Conservation (phyloP, 345 rosid genomes). For the Melaleuca quinquenervia region DNA sequence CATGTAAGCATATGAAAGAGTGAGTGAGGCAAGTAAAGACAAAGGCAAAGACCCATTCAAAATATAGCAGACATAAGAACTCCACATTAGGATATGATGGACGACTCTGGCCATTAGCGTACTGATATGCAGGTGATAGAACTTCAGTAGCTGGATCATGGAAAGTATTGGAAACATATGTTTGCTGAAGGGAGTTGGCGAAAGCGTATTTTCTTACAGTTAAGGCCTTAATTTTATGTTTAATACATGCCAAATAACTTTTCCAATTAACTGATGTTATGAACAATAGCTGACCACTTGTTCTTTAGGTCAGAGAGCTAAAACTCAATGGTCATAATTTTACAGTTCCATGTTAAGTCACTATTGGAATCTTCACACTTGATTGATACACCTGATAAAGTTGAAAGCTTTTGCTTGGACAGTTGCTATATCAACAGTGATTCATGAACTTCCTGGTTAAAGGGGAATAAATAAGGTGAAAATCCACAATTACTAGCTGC, state of each 20-base stretch:
- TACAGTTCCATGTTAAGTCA: background rate
- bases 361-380: background rate
- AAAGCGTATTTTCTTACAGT: background rate
- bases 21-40: background rate
- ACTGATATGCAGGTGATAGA: background rate
- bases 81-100: background rate
- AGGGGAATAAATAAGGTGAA: background rate
- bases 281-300: background rate
- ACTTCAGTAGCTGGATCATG: background rate
- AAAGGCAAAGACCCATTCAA: background rate
- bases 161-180: background rate
- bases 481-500: background rate
- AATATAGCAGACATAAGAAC: background rate
- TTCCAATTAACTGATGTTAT: background rate
- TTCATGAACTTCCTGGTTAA: background rate
- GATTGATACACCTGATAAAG: background rate
- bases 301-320: background rate
- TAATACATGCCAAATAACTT: background rate
- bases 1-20: background rate
- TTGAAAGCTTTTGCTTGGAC: background rate
- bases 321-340: background rate
- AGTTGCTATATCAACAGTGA: background rate
- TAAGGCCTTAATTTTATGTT: background rate
- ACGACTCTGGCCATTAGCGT: background rate
- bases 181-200: background rate